phyloP scores from a whole-genome alignment of 257 asterid genomes.

The Capsicum baccatum region DNA sequence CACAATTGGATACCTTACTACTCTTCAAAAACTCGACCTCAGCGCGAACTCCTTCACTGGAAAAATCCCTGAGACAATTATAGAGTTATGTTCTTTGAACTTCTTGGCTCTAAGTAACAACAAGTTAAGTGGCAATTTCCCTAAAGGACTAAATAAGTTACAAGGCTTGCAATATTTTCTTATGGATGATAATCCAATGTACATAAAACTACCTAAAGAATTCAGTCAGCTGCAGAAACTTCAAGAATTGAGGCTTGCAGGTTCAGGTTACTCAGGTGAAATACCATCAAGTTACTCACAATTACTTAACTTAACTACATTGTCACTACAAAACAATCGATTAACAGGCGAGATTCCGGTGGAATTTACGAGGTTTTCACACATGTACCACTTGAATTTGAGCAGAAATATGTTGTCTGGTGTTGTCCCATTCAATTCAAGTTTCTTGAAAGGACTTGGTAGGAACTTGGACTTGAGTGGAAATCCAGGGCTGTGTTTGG shows the following conservation, averaged over 20 bases:
- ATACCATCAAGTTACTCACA: slow-evolving; percentile 66
- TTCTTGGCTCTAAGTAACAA: slow-evolving; percentile 81
- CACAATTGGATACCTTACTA: slow-evolving; percentile 50
- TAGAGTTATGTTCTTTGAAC: slow-evolving; percentile 50
- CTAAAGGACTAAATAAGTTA: slow-evolving; percentile 45
- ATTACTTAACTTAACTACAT: slow-evolving; percentile 60
- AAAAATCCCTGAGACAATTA: slow-evolving; percentile 55
- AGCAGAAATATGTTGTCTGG: slow-evolving; percentile 79
- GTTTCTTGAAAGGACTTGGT: slow-evolving; percentile 74
- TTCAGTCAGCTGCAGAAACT: slow-evolving; percentile 59
- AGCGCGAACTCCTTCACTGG: slow-evolving; percentile 75
- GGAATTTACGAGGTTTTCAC: slow-evolving; percentile 57
- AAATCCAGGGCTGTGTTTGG: slow-evolving; percentile 75
- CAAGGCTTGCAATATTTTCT: slow-evolving; percentile 67
- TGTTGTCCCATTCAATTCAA: slow-evolving; percentile 68
- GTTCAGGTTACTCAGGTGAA: slow-evolving; percentile 71
- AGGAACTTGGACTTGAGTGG: slow-evolving; percentile 81
- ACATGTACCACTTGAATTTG: slow-evolving; percentile 72
- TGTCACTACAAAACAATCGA: slow-evolving; percentile 72
- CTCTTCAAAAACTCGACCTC: slow-evolving; percentile 78
- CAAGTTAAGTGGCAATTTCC: slow-evolving; percentile 53
- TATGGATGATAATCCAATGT: slow-evolving; percentile 87
- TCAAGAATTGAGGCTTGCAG: slow-evolving; percentile 78
- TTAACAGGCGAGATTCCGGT: slow-evolving; percentile 66
- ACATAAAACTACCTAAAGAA: slow-evolving; percentile 52